These are phyloP conservation scores for Kodamaea lidongshanica DNA, from an alignment of 805 yeast species.

Conservation along the genomic window DNA sequence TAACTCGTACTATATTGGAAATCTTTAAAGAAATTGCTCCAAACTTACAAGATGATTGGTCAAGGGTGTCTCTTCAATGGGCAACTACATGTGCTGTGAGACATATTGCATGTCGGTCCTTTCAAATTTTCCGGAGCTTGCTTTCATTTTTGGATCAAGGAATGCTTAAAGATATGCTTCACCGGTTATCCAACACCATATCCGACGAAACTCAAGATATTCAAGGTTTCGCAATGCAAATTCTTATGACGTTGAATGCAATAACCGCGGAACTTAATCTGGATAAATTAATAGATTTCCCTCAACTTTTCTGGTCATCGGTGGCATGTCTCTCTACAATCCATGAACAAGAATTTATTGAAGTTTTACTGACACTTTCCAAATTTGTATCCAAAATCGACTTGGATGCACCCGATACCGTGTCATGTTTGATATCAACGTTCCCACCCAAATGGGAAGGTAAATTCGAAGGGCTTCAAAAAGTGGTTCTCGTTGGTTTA, in stretches of 20 bases:
- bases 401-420: constrained; percentile 77
- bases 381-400: constrained; percentile 85
- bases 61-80: constrained; percentile 78
- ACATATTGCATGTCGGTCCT: constrained; percentile 94
- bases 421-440: constrained; percentile 71
- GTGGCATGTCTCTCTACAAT: constrained; percentile 87
- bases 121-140: constrained; percentile 83
- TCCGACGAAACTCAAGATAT: constrained; percentile 85
- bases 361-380: constrained; percentile 72
- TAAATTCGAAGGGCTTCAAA: constrained; percentile 81
- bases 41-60: constrained; percentile 77
- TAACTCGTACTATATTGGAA: constrained; percentile 58
- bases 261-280: constrained; percentile 80
- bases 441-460: constrained; percentile 98
- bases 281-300: constrained; percentile 74
- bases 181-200: constrained; percentile 85
- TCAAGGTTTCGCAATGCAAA: constrained; percentile 96
- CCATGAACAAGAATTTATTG: constrained; percentile 90
- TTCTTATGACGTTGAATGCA: constrained; percentile 91
- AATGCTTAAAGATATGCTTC: constrained; percentile 91
- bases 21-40: constrained; percentile 43
- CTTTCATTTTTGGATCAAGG: constrained; percentile 74
- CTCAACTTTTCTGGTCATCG: constrained; percentile 92
- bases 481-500: constrained; percentile 71
- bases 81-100: constrained; percentile 97